These are phyloP conservation scores for Aspergillus aculeatinus DNA, from an alignment of 2,329 filamentous ascomycete genomes.

Conservation along the genomic window DNA sequence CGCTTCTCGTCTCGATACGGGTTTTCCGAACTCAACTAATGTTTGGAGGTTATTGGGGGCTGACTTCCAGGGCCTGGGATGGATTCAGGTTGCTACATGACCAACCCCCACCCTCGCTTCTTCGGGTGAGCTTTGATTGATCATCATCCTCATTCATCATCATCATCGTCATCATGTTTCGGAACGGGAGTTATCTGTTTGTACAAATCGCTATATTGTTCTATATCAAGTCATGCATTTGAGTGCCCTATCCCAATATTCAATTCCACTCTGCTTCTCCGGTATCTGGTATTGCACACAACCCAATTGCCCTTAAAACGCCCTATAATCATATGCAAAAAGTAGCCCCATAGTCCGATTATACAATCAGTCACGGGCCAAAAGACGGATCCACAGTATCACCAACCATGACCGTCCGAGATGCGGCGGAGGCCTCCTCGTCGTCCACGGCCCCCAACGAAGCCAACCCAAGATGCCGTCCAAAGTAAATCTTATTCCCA, in stretches of 20 bases:
- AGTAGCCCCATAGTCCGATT: neutral
- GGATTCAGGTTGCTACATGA: neutral
- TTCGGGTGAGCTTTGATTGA: slow-evolving; percentile 11
- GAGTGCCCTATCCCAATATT: neutral
- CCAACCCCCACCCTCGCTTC: neutral
- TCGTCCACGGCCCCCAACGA: slow-evolving; percentile 22
- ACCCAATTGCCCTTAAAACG: neutral
- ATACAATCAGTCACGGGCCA: slow-evolving; percentile 16
- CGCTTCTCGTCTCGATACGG: too few species aligned
- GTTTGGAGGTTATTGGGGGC: too few species aligned
- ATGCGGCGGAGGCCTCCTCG: slow-evolving; percentile 16
- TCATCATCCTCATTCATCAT: neutral
- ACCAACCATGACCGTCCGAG: slow-evolving; percentile 39
- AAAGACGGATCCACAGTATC: slow-evolving; percentile 39
- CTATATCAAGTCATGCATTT: slow-evolving; percentile 6
- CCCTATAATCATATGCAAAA: neutral
- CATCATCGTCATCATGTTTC: slow-evolving; percentile 12
- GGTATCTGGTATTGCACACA: neutral
- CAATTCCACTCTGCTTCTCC: neutral
- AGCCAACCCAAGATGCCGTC: slow-evolving; percentile 64
- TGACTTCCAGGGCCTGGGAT: neutral
- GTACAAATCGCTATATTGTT: slow-evolving; percentile 21
- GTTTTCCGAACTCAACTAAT: too few species aligned
- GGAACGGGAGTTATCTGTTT: slow-evolving; percentile 18
- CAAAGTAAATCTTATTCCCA: slow-evolving; percentile 85